A percentile compares a stretch with the other conserved stretches of the same genome.
Evolutionary conservation across 1,284 basidiomycete genomes (phyloP).

Genomic region (Cryptococcus jaspeensis): DNA sequence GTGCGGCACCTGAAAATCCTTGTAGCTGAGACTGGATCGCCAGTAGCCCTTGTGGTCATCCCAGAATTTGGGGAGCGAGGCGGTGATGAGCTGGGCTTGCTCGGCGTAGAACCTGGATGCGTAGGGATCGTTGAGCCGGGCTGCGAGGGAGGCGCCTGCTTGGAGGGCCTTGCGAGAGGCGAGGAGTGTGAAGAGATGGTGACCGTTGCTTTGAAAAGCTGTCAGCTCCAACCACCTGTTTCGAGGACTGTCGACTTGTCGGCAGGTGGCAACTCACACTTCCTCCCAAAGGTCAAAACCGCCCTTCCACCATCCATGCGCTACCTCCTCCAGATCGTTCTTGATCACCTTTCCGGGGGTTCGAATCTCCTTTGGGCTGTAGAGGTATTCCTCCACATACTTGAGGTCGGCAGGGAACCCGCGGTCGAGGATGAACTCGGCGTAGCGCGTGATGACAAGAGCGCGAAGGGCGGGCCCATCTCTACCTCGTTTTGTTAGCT

Average conservation of each 20-base stretch:
- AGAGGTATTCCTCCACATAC: slow-evolving; percentile 48
- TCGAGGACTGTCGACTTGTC: no score
- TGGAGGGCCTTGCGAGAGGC: slow-evolving; percentile 47
- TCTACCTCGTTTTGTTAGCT: slow-evolving; percentile 6
- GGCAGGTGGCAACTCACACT: slow-evolving; percentile 29
- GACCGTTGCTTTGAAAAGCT: slow-evolving; percentile 42
- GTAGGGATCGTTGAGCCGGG: slow-evolving; percentile 38
- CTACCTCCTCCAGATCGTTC: slow-evolving; percentile 56
- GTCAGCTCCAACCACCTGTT: slow-evolving; percentile 20
- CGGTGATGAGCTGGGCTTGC: slow-evolving; percentile 33
- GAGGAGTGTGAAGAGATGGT: slow-evolving; percentile 55
- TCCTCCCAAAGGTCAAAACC: slow-evolving; percentile 53
- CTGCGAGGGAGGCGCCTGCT: slow-evolving; percentile 49
- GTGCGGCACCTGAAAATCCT: neutral
- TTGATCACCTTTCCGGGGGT: slow-evolving; percentile 49
- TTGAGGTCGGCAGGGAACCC: slow-evolving; percentile 34
- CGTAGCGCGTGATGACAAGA: slow-evolving; percentile 51
- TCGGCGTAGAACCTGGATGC: slow-evolving; percentile 46
- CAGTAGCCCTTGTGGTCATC: slow-evolving; percentile 32
- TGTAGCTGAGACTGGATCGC: slow-evolving; percentile 24
- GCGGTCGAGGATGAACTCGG: slow-evolving; percentile 50
- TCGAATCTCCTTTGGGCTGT: slow-evolving; percentile 30
- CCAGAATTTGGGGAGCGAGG: slow-evolving; percentile 46
- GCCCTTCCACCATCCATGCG: slow-evolving; percentile 39
- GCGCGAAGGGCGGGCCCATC: slow-evolving; percentile 56